Conservation (phyloP, 176 grass and related monocot genomes). For the Bromus sterilis region DNA sequence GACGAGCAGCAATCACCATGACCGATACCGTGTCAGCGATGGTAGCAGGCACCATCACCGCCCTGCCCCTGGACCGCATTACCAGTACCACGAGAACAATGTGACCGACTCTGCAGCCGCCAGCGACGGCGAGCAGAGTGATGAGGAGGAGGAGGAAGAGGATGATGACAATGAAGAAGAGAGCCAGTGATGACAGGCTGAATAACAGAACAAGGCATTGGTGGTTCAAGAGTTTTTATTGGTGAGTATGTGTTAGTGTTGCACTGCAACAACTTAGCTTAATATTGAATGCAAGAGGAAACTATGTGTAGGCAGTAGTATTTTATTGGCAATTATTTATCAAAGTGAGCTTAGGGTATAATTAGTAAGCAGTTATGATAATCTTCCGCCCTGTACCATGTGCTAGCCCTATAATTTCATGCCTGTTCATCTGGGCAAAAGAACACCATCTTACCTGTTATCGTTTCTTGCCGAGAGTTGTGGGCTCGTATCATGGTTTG, state of each 20-base stretch:
- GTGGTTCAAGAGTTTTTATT: neutral
- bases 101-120: neutral
- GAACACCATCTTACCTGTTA: slow-evolving; percentile 23
- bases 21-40: slow-evolving; percentile 22
- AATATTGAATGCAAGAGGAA: neutral
- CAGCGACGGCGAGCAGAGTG: slow-evolving; percentile 19
- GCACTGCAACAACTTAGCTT: slow-evolving; percentile 25
- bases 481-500: neutral
- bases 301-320: neutral
- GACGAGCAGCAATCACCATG: slow-evolving; percentile 40
- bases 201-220: neutral
- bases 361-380: slow-evolving; percentile 11
- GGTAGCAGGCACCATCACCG: slow-evolving; percentile 9
- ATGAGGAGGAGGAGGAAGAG: slow-evolving; percentile 1
- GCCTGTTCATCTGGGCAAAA: slow-evolving; percentile 14
- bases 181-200: slow-evolving; percentile 17
- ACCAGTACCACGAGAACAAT: slow-evolving; percentile 33
- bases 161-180: slow-evolving; percentile 11
- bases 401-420: slow-evolving; percentile 14
- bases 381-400: slow-evolving; percentile 4
- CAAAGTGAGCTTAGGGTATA: slow-evolving; percentile 10
- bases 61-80: slow-evolving; percentile 2
- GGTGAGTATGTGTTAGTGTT: slow-evolving; percentile 1
- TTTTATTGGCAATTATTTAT: slow-evolving; percentile 5
- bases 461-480: slow-evolving; percentile 13